Evolutionary conservation across 257 asterid genomes (phyloP).

Genomic region (Solanum medicagineum): DNA sequence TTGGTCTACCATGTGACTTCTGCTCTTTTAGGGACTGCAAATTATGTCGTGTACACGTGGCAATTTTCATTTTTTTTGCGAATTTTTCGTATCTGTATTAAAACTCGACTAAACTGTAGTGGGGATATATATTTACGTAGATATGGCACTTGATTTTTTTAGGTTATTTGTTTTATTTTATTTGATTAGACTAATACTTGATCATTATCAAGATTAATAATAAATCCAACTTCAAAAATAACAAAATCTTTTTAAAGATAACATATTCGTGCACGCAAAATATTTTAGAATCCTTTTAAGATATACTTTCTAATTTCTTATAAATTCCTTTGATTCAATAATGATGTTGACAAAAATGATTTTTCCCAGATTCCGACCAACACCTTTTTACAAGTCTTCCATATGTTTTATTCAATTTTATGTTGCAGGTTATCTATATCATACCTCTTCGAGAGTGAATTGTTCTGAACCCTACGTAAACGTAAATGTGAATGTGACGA

Average conservation of each 20-base stretch:
- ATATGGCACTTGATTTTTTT: too few species aligned
- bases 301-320: background rate
- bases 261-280: background rate
- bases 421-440: background rate
- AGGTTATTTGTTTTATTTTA: too few species aligned
- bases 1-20: constrained; percentile 50
- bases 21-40: constrained; percentile 22
- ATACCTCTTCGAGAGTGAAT: background rate
- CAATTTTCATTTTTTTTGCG: background rate
- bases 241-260: background rate
- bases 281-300: background rate
- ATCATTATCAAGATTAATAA: background rate
- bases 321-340: background rate
- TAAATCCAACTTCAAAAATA: background rate
- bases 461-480: background rate
- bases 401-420: background rate
- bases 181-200: background rate
- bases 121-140: too few species aligned
- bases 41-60: background rate
- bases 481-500: background rate
- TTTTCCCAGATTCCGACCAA: background rate
- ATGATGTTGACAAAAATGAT: background rate
- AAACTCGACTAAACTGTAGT: background rate
- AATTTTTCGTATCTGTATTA: background rate
- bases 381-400: background rate